A percentile compares a stretch with the other conserved stretches of the same genome.
These are phyloP conservation scores for Annulohypoxylon bovei DNA, from an alignment of 495 filamentous ascomycete species.

Conservation along the genomic window DNA sequence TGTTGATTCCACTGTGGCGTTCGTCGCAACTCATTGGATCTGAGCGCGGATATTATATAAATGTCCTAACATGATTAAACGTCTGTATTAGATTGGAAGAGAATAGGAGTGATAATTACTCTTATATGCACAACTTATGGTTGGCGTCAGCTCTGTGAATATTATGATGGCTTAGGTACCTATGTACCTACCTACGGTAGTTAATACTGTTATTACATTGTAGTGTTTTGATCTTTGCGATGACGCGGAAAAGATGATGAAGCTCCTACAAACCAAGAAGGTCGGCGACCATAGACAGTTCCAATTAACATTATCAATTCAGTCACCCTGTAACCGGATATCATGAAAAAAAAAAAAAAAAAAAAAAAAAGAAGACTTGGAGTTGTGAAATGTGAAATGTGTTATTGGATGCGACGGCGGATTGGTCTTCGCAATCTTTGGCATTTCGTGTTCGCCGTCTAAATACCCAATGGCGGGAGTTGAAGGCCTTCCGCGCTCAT, in stretches of 20 bases:
- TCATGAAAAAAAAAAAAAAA: background rate
- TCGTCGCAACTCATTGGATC: background rate
- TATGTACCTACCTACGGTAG: background rate
- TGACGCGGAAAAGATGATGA: background rate
- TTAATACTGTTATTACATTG: background rate
- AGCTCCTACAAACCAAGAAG: background rate
- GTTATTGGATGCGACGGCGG: background rate
- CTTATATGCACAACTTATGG: background rate
- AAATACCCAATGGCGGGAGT: background rate
- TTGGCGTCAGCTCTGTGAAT: background rate
- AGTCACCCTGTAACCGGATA: background rate
- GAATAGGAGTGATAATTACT: background rate
- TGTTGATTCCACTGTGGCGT: background rate
- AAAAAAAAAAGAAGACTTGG: background rate
- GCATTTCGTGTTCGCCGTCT: background rate
- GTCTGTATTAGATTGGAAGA: background rate
- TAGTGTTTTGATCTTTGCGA: background rate
- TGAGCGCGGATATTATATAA: background rate
- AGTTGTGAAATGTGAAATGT: background rate
- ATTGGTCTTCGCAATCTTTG: background rate
- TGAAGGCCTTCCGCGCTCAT: background rate
- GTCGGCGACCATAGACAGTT: background rate
- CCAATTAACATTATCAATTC: background rate
- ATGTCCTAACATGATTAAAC: background rate
- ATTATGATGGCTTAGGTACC: background rate